Evolutionary conservation across 2,329 filamentous ascomycete genomes (phyloP), one percentile per base, ranked within the genome.

Genomic region (Trichoderma asperellum): DNA sequence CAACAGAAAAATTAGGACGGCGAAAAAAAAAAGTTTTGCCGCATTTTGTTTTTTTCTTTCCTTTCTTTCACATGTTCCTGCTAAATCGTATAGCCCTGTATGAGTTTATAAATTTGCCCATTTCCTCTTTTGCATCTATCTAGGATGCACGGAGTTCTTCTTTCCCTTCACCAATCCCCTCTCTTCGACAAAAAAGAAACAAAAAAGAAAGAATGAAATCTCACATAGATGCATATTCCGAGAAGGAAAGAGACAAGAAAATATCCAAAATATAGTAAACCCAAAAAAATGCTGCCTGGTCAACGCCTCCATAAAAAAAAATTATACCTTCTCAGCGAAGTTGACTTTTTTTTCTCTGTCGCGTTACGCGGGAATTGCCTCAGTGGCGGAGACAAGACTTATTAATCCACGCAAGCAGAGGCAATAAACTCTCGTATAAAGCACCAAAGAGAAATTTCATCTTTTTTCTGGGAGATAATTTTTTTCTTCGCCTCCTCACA

Each of bases 211-310:
- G 18, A 43, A 43, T 35, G 35, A 40, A 24, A 29, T 55, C 32
- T 35, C 47, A 49, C 47, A 29, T 55, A 57, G 27, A 64, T 64
- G 61, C 61, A 64, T 40, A 57, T 56, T 65, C 52, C 62, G 47
- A 32, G 3, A 35, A 49, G 29, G 29, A 59, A 43, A 49, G 40
- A 40, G 6, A 24, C 27, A 18, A 47, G 21, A 53, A 62, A 53
- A 53, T 64, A 47, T 55, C 68, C 68, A 66, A 37, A 60, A 65
- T 43, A 65, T 32, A 47, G 47, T 57, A 58, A 61, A 29, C 62
- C 64, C 56, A 70, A 68, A 65, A 55, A 49, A 68, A 72, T 71
- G 70, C 65, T 70, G 68, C 64, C 64, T 55, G 37, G 40, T 68
- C 65, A 70, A 68, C 70, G 70, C 70, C 70, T 40, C 69, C 62